phyloP scores from a whole-genome alignment of 345 rosid genomes.

The Euphorbia pulcherrima region DNA sequence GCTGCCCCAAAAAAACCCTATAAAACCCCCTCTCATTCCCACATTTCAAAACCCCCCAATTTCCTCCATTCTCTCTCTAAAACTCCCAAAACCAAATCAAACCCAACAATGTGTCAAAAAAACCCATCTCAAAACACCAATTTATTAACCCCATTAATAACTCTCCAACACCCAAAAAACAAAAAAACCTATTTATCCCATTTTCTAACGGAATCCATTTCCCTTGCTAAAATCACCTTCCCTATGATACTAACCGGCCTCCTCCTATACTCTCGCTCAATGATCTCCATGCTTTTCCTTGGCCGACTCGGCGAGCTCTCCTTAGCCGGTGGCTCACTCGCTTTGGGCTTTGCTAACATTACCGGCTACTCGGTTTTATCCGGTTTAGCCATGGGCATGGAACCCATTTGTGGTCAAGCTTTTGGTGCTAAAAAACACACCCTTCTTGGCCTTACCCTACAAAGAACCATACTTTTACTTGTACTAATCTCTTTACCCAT shows the following conservation, averaged over 20 bases:
- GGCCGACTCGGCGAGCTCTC: conserved; percentile 65
- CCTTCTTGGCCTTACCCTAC: conserved; percentile 60
- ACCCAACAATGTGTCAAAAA: conserved; percentile 16
- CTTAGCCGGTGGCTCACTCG: conserved; percentile 85
- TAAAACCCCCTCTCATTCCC: background rate
- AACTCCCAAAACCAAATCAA: background rate
- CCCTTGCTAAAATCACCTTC: conserved; percentile 50
- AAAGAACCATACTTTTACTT: conserved; percentile 58
- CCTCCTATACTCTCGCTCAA: conserved; percentile 72
- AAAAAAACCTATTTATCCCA: conserved; percentile 21
- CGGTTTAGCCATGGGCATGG: conserved; percentile 90
- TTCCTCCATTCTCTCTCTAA: background rate
- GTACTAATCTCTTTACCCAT: conserved; percentile 59
- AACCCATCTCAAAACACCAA: background rate
- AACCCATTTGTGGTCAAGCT: conserved; percentile 86
- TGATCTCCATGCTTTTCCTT: conserved; percentile 77
- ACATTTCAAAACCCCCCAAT: background rate
- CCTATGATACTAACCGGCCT: conserved; percentile 75
- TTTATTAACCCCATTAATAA: conserved; percentile 8
- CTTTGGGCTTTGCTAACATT: conserved; percentile 79
- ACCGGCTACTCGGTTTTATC: conserved; percentile 86
- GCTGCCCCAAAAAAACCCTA: conserved; percentile 1
- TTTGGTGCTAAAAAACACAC: conserved; percentile 62
- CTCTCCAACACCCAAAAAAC: background rate
- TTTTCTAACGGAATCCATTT: conserved; percentile 42